phyloP scores from a whole-genome alignment of 768 basidiomycete genomes.

The Mycena rebaudengoi region DNA sequence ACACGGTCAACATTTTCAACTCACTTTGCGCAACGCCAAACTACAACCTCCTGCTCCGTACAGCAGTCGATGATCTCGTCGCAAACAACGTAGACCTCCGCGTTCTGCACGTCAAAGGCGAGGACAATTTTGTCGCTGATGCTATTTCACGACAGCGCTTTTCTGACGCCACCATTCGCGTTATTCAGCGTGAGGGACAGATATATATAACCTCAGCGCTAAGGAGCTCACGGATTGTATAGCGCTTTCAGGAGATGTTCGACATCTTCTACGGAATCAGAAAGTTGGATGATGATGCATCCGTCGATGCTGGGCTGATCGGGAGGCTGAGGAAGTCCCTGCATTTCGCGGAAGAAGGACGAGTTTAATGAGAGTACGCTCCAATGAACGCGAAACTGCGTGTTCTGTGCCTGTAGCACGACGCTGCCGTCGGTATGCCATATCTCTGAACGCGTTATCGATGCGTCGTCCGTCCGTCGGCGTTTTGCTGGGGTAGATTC shows the following conservation, averaged over 20 bases:
- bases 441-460: neutral
- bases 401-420: neutral
- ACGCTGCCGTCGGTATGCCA: conserved; percentile 8
- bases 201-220: too few relatives aligned
- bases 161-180: neutral
- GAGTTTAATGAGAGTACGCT: conserved; percentile 2
- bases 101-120: conserved; percentile 35
- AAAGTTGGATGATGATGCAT: neutral
- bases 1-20: conserved; percentile 14
- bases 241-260: neutral
- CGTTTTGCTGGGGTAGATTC: conserved; percentile 11
- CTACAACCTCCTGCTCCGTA: conserved; percentile 36
- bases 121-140: conserved; percentile 39
- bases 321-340: neutral
- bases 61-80: conserved; percentile 26
- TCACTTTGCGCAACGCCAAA: conserved; percentile 21
- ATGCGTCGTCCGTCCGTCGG: neutral
- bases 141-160: conserved; percentile 34
- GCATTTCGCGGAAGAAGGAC: neutral
- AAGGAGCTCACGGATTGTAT: neutral
- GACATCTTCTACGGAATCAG: neutral
- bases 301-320: neutral
- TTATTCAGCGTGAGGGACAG: too few relatives aligned
- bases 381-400: conserved; percentile 6
- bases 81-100: conserved; percentile 19